Evolutionary conservation across 345 rosid species (phyloP), one percentile per base, ranked within the genome.

Genomic region (Citrus australasica): DNA sequence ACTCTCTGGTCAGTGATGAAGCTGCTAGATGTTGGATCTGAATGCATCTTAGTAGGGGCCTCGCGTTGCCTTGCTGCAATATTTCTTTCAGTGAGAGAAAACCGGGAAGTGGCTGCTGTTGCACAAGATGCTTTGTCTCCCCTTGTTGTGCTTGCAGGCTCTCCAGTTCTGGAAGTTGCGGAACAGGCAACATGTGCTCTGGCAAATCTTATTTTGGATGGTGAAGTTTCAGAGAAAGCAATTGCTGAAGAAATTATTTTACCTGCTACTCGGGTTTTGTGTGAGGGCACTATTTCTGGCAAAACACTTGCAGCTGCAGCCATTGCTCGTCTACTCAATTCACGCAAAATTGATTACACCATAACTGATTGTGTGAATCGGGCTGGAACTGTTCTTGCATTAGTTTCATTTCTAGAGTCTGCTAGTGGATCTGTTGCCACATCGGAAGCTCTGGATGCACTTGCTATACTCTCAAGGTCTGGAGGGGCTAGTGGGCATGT

Each of bases 261-360:
- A 85, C 97, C 98, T 62, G 94, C 98, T 77, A 94, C 99, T 64
- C 90, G 94, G 83, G 89, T 97, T 79, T 85, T 97, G 87, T 91
- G 86, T 78, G 99, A 97, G 87, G 98, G 98, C 79, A 86, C 97
- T 22, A 85, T 91, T 80, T 83, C 93, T 79, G 98, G 98, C 65
- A 94, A 90, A 92, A 91, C 93, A 69, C 98, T 85, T 84, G 99
- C 98, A 73, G 98, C 99, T 78, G 98, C 99, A 67, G 98, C 98
- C 79, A 92, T 97, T 79, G 89, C 95, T 60, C 92, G 99, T 63
- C 87, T 94, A 76, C 96, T 97, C 56, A 90, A 89, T 81, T 86
- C 93, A 35, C 90, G 89, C 76, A 83, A 55, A 78, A 89, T 94
- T 70, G 92, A 92, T 89, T 63, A 83, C 82, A 81, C 88, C 21